phyloP scores from a whole-genome alignment of 345 rosid species.

The Lagerstroemia speciosa region DNA sequence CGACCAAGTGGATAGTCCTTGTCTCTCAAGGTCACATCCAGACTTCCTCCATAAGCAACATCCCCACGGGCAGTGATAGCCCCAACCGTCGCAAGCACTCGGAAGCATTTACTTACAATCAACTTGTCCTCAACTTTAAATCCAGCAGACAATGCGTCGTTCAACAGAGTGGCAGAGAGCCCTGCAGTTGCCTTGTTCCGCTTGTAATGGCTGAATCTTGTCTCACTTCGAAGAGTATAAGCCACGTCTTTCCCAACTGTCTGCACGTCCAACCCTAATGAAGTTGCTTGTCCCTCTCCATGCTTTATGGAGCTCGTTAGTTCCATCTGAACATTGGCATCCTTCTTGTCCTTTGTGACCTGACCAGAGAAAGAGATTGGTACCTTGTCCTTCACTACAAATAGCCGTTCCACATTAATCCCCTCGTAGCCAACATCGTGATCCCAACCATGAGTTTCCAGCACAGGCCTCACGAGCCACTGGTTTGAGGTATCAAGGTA shows the following conservation, averaged over 20 bases:
- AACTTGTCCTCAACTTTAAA: conserved; percentile 78
- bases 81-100: conserved; percentile 70
- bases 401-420: conserved; percentile 70
- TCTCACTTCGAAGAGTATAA: conserved; percentile 75
- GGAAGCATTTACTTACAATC: conserved; percentile 51
- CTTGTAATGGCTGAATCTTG: conserved; percentile 52
- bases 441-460: conserved; percentile 98
- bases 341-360: conserved; percentile 87
- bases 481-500: conserved; percentile 73
- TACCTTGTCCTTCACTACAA: conserved; percentile 61
- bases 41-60: conserved; percentile 83
- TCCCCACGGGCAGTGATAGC: conserved; percentile 80
- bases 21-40: conserved; percentile 82
- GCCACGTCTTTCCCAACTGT: conserved; percentile 83
- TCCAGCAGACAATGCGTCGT: conserved; percentile 73
- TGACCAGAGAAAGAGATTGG: conserved; percentile 85
- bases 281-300: conserved; percentile 72
- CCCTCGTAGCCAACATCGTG: conserved; percentile 98
- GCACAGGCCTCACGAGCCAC: conserved; percentile 95
- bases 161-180: conserved; percentile 64
- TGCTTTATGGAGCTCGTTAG: conserved; percentile 72
- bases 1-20: conserved; percentile 79
- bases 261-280: conserved; percentile 86
- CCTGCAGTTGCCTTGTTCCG: conserved; percentile 87
- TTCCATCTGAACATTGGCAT: conserved; percentile 83